Conservation (phyloP, 495 filamentous ascomycete genomes). For the Penicillium lividum region DNA sequence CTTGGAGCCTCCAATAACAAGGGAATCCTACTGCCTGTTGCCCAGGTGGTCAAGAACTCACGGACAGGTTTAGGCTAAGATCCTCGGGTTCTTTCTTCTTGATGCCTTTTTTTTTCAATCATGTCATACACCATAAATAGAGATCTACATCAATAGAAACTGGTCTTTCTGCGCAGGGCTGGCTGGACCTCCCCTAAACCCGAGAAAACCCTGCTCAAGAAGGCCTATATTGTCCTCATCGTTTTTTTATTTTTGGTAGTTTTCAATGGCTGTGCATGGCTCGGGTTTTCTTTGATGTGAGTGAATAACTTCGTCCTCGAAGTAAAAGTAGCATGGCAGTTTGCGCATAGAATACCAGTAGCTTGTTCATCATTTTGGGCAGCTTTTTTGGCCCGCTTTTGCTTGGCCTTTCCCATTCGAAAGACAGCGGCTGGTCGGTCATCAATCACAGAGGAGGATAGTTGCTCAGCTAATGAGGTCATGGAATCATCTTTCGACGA, state of each 20-base stretch:
- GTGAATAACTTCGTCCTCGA: conserved; percentile 71
- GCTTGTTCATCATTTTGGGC: conserved; percentile 54
- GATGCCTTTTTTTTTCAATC: background rate
- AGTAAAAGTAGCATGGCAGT: conserved; percentile 61
- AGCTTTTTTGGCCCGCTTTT: conserved; percentile 80
- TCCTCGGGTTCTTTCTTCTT: background rate
- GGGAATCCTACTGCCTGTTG: conserved; percentile 82
- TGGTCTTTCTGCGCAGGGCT: background rate
- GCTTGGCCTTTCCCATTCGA: conserved; percentile 84
- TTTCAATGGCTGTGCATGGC: conserved; percentile 56
- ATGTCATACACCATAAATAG: background rate
- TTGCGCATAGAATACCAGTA: conserved; percentile 54
- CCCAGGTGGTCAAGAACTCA: conserved; percentile 82
- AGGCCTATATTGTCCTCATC: conserved; percentile 3
- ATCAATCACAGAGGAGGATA: conserved; percentile 22
- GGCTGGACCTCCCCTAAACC: background rate
- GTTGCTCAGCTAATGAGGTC: conserved; percentile 23
- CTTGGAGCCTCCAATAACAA: conserved; percentile 83
- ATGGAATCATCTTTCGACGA: conserved; percentile 13
- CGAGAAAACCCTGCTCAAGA: background rate
- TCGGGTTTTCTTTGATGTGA: conserved; percentile 63
- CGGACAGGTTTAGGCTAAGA: conserved; percentile 78
- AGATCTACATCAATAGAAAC: conserved; percentile 1
- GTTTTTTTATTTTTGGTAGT: conserved; percentile 23
- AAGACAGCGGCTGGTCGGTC: conserved; percentile 29